phyloP scores from a whole-genome alignment of 192 early-diverging fungal species.

The Podila epicladia region DNA sequence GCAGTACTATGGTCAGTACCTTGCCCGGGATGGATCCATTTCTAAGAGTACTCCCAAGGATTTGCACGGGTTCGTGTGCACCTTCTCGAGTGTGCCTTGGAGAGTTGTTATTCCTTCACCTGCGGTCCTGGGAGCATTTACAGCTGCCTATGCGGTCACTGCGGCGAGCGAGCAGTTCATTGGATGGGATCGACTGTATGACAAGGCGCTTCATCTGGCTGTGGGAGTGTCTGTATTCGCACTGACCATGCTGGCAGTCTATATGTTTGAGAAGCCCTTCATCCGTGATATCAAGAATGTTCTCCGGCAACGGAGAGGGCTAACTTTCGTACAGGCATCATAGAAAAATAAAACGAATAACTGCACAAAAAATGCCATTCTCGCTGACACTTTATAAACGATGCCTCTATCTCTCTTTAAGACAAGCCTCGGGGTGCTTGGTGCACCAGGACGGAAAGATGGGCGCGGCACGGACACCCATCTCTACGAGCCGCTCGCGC shows the following conservation, averaged over 20 bases:
- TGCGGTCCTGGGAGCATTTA: conserved; percentile 57
- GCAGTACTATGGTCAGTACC: conserved; percentile 61
- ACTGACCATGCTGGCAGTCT: conserved; percentile 2
- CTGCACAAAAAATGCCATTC: not conserved
- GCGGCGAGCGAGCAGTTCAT: conserved; percentile 57
- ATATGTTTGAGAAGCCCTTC: conserved; percentile 29
- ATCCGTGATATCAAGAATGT: conserved; percentile 28
- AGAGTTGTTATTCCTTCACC: conserved; percentile 54
- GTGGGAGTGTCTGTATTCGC: conserved; percentile 55
- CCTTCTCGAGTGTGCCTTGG: conserved; percentile 38
- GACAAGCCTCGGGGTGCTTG: conserved; percentile 34
- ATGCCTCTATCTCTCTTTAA: conserved; percentile 3
- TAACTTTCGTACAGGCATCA: not conserved
- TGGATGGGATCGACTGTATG: conserved; percentile 62
- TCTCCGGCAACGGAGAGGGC: conserved; percentile 17
- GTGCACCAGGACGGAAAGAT: conserved; percentile 79
- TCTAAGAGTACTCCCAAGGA: not conserved
- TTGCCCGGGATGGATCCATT: not conserved
- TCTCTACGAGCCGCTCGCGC: conserved; percentile 73
- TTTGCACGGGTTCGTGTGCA: not conserved
- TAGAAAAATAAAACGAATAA: not conserved
- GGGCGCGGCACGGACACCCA: conserved; percentile 74
- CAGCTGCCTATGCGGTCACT: conserved; percentile 61
- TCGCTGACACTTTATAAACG: no score
- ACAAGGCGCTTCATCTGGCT: conserved; percentile 63